Conservation (phyloP, 2,329 filamentous ascomycete genomes). For the Fusarium vanettenii region DNA sequence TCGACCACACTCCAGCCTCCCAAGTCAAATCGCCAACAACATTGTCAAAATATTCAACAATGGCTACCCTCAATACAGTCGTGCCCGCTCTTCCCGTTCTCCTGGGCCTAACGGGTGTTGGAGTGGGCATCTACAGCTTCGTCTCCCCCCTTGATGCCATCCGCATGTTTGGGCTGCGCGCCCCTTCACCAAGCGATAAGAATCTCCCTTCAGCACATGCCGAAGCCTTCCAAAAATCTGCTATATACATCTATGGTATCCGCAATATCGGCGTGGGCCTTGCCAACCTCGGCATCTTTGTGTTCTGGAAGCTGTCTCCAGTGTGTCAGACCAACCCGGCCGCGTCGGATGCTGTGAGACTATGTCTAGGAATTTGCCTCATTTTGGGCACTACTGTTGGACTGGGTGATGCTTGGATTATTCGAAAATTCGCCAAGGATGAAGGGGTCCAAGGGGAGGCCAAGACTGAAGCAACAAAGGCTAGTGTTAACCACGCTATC, state of each 20-base stretch:
- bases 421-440: conserved; percentile 22
- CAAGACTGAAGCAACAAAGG: conserved; percentile 7
- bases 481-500: conserved; percentile 23
- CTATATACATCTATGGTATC: conserved; percentile 20
- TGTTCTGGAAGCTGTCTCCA: conserved; percentile 29
- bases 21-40: neutral
- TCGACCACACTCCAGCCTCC: no score
- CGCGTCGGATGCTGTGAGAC: conserved; percentile 1
- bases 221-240: conserved; percentile 21
- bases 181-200: neutral
- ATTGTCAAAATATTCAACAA: neutral
- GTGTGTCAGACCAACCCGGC: conserved; percentile 13
- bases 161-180: conserved; percentile 14
- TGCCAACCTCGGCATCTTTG: conserved; percentile 21
- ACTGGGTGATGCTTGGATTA: conserved; percentile 25
- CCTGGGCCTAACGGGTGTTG: conserved; percentile 14
- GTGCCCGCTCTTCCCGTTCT: conserved; percentile 19
- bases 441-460: conserved; percentile 7
- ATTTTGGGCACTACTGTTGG: conserved; percentile 21
- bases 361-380: conserved; percentile 26
- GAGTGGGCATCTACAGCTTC: conserved; percentile 33
- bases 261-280: conserved; percentile 18
- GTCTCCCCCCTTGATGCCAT: conserved; percentile 21
- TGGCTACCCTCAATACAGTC: neutral
- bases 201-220: neutral